Evolutionary conservation across 1,284 basidiomycete species (phyloP).

Genomic region (Apiotrichum montevideense): DNA sequence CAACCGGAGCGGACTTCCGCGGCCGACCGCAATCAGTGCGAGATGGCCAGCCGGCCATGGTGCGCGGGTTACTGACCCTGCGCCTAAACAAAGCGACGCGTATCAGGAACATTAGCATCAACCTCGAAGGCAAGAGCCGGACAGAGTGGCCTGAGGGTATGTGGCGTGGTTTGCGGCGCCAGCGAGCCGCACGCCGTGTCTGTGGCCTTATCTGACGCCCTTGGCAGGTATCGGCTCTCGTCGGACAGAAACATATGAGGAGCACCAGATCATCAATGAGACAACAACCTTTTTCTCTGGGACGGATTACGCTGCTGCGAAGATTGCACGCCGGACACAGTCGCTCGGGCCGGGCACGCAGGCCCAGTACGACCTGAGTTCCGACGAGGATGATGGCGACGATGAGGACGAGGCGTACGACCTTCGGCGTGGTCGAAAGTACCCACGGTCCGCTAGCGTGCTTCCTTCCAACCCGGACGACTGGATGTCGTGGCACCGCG

Average conservation of each 20-base stretch:
- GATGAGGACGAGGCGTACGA: constrained; percentile 16
- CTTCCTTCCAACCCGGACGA: constrained; percentile 29
- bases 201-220: background rate
- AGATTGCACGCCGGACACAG: constrained; percentile 53
- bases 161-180: constrained; percentile 21
- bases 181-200: background rate
- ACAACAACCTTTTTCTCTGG: constrained; percentile 69
- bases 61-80: constrained; percentile 81
- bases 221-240: constrained; percentile 66
- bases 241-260: constrained; percentile 72
- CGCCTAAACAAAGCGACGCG: constrained; percentile 74
- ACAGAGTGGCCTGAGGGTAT: constrained; percentile 81
- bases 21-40: constrained; percentile 48
- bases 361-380: constrained; percentile 39
- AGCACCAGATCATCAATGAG: constrained; percentile 68
- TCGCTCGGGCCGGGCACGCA: constrained; percentile 70
- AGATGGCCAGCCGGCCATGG: constrained; percentile 63
- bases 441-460: constrained; percentile 30
- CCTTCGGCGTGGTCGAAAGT: constrained; percentile 1
- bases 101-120: constrained; percentile 77
- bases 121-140: constrained; percentile 61
- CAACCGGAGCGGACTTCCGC: constrained; percentile 48
- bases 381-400: constrained; percentile 41
- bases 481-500: constrained; percentile 18
- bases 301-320: constrained; percentile 16